These are phyloP conservation scores for Ophioceras dolichostomum DNA, from an alignment of 2,329 filamentous ascomycete species.

Conservation along the genomic window DNA sequence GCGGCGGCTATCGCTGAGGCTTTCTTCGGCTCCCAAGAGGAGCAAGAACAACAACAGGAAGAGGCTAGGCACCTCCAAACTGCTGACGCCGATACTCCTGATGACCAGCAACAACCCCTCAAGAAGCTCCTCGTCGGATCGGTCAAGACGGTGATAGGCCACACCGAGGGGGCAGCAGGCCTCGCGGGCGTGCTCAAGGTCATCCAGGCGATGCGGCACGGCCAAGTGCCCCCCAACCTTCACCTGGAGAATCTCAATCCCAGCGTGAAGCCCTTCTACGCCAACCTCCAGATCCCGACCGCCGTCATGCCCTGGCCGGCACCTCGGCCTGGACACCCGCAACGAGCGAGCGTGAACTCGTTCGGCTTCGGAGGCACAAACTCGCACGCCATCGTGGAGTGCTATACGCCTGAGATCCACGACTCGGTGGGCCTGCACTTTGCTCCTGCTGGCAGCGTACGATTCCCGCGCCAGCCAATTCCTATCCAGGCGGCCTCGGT, in stretches of 20 bases:
- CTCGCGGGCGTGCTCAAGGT: slow-evolving; percentile 34
- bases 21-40: slow-evolving; percentile 17
- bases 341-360: slow-evolving; percentile 29
- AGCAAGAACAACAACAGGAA: too few relatives aligned
- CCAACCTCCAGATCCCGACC: slow-evolving; percentile 20
- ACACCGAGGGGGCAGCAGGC: slow-evolving; percentile 36
- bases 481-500: too few relatives aligned
- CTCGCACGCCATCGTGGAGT: slow-evolving; percentile 28
- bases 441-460: not conserved
- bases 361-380: slow-evolving; percentile 34
- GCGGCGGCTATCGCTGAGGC: slow-evolving; percentile 28
- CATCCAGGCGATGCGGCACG: slow-evolving; percentile 25
- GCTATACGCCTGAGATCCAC: slow-evolving; percentile 21
- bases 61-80: too few relatives aligned
- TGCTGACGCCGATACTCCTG: not conserved
- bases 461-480: slow-evolving; percentile 5
- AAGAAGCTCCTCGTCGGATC: slow-evolving; percentile 25
- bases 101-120: too few relatives aligned
- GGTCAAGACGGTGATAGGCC: slow-evolving; percentile 32
- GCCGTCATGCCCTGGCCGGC: slow-evolving; percentile 19
- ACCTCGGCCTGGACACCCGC: slow-evolving; percentile 19
- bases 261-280: slow-evolving; percentile 21
- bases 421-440: slow-evolving; percentile 6
- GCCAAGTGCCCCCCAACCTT: slow-evolving; percentile 27
- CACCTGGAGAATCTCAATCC: slow-evolving; percentile 28